Base-by-base conservation (phyloP, 2,329 filamentous ascomycete genomes). In the Fusarium dlaminii region DNA sequence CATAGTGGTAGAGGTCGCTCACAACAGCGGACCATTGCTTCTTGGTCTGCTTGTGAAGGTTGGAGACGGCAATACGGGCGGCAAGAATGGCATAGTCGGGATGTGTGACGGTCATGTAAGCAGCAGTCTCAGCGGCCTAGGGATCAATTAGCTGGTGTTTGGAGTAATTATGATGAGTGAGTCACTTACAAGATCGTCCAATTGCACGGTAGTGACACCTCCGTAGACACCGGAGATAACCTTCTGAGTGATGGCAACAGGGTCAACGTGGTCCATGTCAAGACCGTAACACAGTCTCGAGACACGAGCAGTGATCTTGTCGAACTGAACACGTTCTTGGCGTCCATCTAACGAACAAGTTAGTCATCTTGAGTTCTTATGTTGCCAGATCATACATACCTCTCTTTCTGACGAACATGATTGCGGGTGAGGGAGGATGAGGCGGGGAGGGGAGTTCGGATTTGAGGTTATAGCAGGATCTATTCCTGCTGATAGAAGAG, bases 11-110 rank as follows among this genome's bases (percentile, higher is more conserved):
- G 46, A 99, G 91, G 80, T 99, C 96, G 79, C 91, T 92, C 79
- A 99, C 90, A 68, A 99, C 96, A 56, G 94, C 88, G n/a, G 96
- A 98, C 88, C 97, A 99, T 83, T 98, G 96, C 89, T 99, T 99
- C 90, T 98, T 98, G 75, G 96, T 99, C 89, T 99, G 96, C 87
- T 99, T 99, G 92, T 99, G 96, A 68, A 99, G 93, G 87, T 99
- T 99, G 81, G 96, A 99, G 63, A 99, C 96, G 78, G 96, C 96
- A 82, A 99, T 98, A 86, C 96, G 95, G 76, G 96, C 96, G 75
- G 96, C 96, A 68, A 99, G 94, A 82, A 98, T 97, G 83, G 96
- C 96, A 84, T 99, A 99, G 87, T 99, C 96, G 80, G 96, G 96
- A 84, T 99, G 96, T 73, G 96, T 99, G 79, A 98, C 96, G 70